phyloP scores from a whole-genome alignment of 805 yeast species.

The Lipomyces spencermartinsiae region DNA sequence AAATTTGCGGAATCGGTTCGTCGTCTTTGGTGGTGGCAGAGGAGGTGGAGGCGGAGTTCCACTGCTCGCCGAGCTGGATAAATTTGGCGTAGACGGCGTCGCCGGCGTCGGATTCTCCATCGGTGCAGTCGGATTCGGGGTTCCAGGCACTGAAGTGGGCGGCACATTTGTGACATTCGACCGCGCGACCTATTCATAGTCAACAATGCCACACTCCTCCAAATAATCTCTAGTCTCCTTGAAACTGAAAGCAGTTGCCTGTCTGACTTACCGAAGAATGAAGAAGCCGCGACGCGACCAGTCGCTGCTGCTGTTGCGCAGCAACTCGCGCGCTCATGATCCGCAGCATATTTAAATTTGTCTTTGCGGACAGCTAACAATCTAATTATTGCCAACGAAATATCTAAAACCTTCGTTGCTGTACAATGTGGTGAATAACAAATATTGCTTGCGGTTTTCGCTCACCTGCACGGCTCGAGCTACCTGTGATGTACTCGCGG shows the following conservation, averaged over 20 bases:
- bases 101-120: conserved; percentile 33
- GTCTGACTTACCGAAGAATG: conserved; percentile 29
- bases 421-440: not conserved
- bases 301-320: not conserved
- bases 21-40: conserved; percentile 38
- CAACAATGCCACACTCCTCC: not conserved
- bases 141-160: conserved; percentile 30
- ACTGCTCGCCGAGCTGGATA: conserved; percentile 19
- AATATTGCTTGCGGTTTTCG: not conserved
- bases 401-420: not conserved
- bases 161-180: conserved; percentile 29
- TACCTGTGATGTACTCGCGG: not conserved
- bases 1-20: conserved; percentile 45
- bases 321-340: conserved; percentile 26
- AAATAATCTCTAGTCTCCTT: not conserved
- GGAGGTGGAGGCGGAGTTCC: conserved; percentile 13
- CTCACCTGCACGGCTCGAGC: not conserved
- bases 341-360: conserved; percentile 31
- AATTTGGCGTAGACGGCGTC: conserved; percentile 35
- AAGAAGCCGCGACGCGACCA: conserved; percentile 9
- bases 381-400: not conserved
- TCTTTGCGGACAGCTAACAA: not conserved
- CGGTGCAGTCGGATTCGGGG: conserved; percentile 13
- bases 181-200: conserved; percentile 20
- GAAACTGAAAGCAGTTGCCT: not conserved